Evolutionary conservation across 805 yeast genomes (phyloP).

Genomic region (Yarrowia keelungensis): DNA sequence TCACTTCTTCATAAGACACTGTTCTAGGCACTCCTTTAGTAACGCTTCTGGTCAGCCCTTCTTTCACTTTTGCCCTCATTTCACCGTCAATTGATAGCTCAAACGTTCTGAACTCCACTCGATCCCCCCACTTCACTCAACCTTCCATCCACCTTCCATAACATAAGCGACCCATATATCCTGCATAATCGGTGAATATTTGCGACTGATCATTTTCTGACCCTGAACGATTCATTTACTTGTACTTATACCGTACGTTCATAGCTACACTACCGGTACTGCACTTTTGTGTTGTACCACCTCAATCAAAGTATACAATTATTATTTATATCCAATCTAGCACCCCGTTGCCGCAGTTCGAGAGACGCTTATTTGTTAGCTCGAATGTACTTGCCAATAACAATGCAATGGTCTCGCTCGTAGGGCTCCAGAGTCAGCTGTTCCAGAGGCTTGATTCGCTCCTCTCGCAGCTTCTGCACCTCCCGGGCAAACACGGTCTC

Average conservation of each 20-base stretch:
- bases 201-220: too few species aligned
- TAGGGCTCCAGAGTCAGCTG: slow-evolving; percentile 99
- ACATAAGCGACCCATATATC: not conserved
- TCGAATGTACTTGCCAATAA: slow-evolving; percentile 95
- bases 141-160: too few species aligned
- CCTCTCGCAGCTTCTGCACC: slow-evolving; percentile 98
- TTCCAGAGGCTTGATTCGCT: slow-evolving; percentile 97
- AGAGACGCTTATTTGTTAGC: slow-evolving; percentile 58
- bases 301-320: slow-evolving; percentile 32
- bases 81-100: too few species aligned
- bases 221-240: too few species aligned
- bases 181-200: not conserved
- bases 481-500: slow-evolving; percentile 99
- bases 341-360: slow-evolving; percentile 16
- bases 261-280: not conserved
- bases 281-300: too few species aligned
- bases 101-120: too few species aligned
- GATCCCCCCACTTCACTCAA: too few species aligned
- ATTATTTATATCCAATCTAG: slow-evolving; percentile 31
- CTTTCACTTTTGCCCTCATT: too few species aligned
- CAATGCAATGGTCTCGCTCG: slow-evolving; percentile 99
- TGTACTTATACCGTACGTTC: too few species aligned
- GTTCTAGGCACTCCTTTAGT: too few species aligned
- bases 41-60: too few species aligned
- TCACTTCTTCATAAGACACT: too few species aligned